Evolutionary conservation across 495 filamentous ascomycete genomes (phyloP), one percentile per base, ranked within the genome.

Genomic region (Lophiostoma macrostomum): DNA sequence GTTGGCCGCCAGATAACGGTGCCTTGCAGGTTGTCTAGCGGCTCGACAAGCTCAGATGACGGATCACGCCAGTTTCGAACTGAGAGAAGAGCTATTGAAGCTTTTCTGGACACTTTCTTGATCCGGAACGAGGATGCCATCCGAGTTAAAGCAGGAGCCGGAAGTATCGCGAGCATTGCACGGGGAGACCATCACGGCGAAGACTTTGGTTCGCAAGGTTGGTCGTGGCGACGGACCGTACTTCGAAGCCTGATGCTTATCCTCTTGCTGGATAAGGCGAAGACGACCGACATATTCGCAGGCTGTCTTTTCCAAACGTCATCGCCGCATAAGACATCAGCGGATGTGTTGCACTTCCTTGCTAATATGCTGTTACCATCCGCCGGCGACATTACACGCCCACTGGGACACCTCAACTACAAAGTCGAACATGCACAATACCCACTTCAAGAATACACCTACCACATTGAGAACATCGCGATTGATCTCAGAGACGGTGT

Each of bases 401-500:
- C 74, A 12, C 61, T 87, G 7, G 64, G 69, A 8, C 80, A 83
- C 61, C 63, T 86, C 14, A 74, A 77, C 40, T 86, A 80, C 64
- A 69, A 71, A n/a, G 50, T 83, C 6, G 55, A 63, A 8, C 73
- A 79, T 52, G 65, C 71, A 6, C 83, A 87, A 61, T 71, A 76
- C 44, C 74, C 74, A 5, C 68, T 85, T 11, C 69, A 80, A 46
- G 83, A 87, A 58, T 82, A 78, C 57, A 68, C 73, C 1, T 86
- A 81, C 53, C 64, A 60, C 12, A 77, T 86, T 27, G 63, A 68
- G 6, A 86, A 85, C 60, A 69, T 87, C 19, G 83, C 83, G 0
- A 73, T 80, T 2, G 83, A 87, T 62, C 67, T 87, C 24, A 74
- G 83, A 43, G 80, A 87, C 64, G 83, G 83, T 3, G 70, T 87